phyloP scores from a whole-genome alignment of 2,329 filamentous ascomycete species.

The Cladosporium colombiae region DNA sequence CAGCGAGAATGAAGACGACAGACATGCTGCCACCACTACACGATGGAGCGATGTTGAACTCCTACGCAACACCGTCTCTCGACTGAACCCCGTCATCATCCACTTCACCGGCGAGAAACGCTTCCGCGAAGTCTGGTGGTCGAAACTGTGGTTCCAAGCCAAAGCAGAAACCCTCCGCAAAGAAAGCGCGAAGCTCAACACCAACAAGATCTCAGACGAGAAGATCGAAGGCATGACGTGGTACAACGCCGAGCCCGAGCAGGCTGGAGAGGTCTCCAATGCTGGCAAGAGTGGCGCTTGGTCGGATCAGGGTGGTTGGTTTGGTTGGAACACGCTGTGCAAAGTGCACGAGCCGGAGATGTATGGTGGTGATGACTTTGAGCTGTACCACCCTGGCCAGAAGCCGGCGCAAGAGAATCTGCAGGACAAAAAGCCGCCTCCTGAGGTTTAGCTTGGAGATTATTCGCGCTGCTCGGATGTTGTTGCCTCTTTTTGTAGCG shows the following conservation, averaged over 20 bases:
- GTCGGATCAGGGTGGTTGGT: slow-evolving; percentile 33
- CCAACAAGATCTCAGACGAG: slow-evolving; percentile 24
- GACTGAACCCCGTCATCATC: slow-evolving; percentile 29
- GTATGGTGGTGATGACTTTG: slow-evolving; percentile 23
- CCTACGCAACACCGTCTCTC: slow-evolving; percentile 33
- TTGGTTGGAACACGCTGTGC: slow-evolving; percentile 33
- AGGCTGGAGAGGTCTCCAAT: slow-evolving; percentile 26
- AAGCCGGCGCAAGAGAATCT: slow-evolving; percentile 9
- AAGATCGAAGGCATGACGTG: slow-evolving; percentile 31
- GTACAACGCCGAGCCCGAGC: slow-evolving; percentile 30
- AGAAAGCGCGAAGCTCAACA: slow-evolving; percentile 23
- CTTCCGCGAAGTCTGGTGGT: slow-evolving; percentile 35
- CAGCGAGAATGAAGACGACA: slow-evolving; percentile 21
- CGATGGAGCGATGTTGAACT: slow-evolving; percentile 31
- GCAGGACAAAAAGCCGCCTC: slow-evolving; percentile 13
- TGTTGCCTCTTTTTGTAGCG: slow-evolving; percentile 3
- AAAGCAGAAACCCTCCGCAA: slow-evolving; percentile 28
- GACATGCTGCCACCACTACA: not conserved
- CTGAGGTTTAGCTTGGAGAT: not conserved
- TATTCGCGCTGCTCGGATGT: not conserved
- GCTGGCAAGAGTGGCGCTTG: slow-evolving; percentile 30
- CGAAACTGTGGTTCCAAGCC: slow-evolving; percentile 35
- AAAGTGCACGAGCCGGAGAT: slow-evolving; percentile 26
- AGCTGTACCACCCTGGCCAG: slow-evolving; percentile 24
- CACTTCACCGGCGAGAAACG: slow-evolving; percentile 37